A percentile compares a stretch with the other conserved stretches of the same genome.
These are phyloP conservation scores for Phaeotremella fagi DNA, from an alignment of 768 basidiomycete genomes.

Conservation along the genomic window DNA sequence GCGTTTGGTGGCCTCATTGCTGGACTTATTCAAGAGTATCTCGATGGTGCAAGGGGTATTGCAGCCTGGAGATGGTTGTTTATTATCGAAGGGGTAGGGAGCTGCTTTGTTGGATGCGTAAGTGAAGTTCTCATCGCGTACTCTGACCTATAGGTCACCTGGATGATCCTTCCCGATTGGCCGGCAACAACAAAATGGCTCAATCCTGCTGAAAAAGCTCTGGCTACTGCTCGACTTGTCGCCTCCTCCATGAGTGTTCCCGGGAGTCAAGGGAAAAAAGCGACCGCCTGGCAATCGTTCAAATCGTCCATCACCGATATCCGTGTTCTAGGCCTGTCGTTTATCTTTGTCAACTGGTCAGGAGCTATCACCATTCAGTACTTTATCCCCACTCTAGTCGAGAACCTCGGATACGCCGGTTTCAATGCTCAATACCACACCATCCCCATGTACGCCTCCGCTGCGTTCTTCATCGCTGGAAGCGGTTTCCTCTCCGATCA, in stretches of 20 bases:
- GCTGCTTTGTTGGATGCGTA: background rate
- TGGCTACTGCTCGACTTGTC: conserved; percentile 46
- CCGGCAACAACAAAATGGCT: conserved; percentile 46
- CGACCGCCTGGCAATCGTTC: background rate
- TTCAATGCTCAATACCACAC: conserved; percentile 14
- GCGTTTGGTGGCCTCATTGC: conserved; percentile 34
- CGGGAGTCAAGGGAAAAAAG: background rate
- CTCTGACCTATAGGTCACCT: no score
- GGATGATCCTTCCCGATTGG: conserved; percentile 61
- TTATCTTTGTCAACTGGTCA: conserved; percentile 18
- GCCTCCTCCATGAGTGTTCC: conserved; percentile 1
- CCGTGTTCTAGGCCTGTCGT: conserved; percentile 1
- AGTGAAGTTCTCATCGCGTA: background rate
- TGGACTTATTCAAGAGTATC: conserved; percentile 16
- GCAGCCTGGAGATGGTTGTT: conserved; percentile 17
- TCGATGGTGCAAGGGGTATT: conserved; percentile 17
- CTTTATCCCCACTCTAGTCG: conserved; percentile 19
- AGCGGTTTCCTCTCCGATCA: conserved; percentile 32
- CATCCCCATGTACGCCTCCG: conserved; percentile 9
- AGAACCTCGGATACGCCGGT: conserved; percentile 3
- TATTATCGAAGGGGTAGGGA: conserved; percentile 39
- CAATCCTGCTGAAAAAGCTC: conserved; percentile 20
- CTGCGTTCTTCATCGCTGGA: conserved; percentile 7
- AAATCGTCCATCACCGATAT: background rate
- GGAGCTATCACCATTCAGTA: conserved; percentile 26